Conservation (phyloP, 306 rosid species). For the Castanospermum australe region DNA sequence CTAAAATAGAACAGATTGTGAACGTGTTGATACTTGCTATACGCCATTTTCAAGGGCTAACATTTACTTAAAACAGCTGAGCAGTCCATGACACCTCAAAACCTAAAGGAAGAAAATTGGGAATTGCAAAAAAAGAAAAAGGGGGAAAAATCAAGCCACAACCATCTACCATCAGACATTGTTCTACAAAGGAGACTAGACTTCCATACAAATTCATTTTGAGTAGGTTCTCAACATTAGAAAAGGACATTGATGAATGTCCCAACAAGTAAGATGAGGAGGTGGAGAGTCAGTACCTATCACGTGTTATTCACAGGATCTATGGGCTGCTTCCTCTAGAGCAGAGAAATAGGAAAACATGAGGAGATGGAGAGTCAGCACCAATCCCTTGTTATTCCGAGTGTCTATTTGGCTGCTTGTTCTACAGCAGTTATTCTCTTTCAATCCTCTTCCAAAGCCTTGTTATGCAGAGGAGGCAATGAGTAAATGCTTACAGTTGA, state of each 20-base stretch:
- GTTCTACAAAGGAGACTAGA: not conserved
- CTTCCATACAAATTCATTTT: not conserved
- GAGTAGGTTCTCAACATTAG: constrained; percentile 12
- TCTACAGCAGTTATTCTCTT: constrained; percentile 30
- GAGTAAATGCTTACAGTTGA: constrained; percentile 53
- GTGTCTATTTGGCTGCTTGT: constrained; percentile 33
- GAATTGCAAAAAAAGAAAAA: not conserved
- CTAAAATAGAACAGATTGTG: not conserved
- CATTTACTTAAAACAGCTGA: not conserved
- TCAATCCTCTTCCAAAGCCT: constrained; percentile 29
- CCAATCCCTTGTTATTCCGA: not conserved
- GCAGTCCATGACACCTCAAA: constrained; percentile 4
- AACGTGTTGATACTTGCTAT: not conserved
- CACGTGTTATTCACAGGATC: constrained; percentile 12
- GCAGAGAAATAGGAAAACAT: not conserved
- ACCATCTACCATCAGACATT: constrained; percentile 10
- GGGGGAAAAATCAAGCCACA: not conserved
- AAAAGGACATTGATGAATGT: not conserved
- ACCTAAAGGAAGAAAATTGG: not conserved
- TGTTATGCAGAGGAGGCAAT: constrained; percentile 47
- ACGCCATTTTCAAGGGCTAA: not conserved
- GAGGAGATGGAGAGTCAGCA: not conserved
- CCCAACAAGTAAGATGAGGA: not conserved
- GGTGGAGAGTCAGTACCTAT: not conserved
- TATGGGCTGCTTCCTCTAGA: not conserved